Percentiles rank a stretch among this genome's conserved stretches.
Evolutionary conservation across 495 filamentous ascomycete genomes (phyloP).

Genomic region (Aspergillus bridgeri): DNA sequence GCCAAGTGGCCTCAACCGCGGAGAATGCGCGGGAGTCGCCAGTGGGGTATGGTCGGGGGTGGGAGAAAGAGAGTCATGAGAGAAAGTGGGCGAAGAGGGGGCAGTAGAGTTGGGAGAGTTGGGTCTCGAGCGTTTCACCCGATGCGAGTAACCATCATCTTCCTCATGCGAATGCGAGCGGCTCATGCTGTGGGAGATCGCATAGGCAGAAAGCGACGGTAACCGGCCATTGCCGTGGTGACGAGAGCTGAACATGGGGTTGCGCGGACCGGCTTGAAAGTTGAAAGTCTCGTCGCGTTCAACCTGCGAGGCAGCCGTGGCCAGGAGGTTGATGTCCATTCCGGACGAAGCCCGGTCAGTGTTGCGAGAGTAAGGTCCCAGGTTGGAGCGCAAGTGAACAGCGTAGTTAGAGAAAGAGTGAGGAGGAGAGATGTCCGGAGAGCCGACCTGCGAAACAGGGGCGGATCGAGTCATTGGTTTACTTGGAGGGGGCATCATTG

Average conservation of each 20-base stretch:
- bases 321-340: conserved; percentile 85
- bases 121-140: conserved; percentile 82
- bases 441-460: conserved; percentile 83
- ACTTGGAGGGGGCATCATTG: conserved; percentile 73
- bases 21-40: conserved; percentile 93
- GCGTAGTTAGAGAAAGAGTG: conserved; percentile 80
- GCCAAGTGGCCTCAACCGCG: conserved; percentile 76
- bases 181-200: conserved; percentile 78
- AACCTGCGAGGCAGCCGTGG: conserved; percentile 82
- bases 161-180: conserved; percentile 88
- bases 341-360: conserved; percentile 47
- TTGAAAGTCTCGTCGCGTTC: conserved; percentile 69
- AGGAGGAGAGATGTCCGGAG: conserved; percentile 93
- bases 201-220: conserved; percentile 78
- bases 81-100: conserved; percentile 96
- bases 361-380: conserved; percentile 63
- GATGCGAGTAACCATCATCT: conserved; percentile 67
- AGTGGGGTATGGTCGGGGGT: conserved; percentile 96
- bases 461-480: conserved; percentile 75
- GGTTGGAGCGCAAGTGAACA: conserved; percentile 56
- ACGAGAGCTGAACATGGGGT: conserved; percentile 52
- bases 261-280: conserved; percentile 34
- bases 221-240: conserved; percentile 62
- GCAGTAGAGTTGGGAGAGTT: conserved; percentile 93
- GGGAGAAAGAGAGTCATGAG: conserved; percentile 90